Conservation (phyloP, 2,329 filamentous ascomycete genomes). For the Pseudogymnoascus sp. region DNA sequence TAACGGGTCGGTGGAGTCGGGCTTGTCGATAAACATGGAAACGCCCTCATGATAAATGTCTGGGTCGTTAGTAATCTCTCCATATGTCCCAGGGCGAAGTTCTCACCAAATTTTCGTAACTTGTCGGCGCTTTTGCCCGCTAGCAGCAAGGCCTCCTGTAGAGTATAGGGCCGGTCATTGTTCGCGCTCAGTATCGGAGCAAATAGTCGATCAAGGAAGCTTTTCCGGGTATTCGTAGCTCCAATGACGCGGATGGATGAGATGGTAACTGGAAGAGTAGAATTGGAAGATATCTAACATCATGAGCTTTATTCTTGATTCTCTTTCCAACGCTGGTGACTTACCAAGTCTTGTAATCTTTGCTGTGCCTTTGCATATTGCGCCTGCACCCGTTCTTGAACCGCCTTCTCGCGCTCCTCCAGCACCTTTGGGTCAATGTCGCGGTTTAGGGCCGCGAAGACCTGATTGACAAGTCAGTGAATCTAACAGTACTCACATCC, state of each 20-base stretch:
- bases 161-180: conserved; percentile 59
- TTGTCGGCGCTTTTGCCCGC: conserved; percentile 63
- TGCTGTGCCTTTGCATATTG: conserved; percentile 43
- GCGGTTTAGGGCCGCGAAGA: conserved; percentile 52
- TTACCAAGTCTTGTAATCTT: conserved; percentile 57
- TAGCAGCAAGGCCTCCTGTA: conserved; percentile 69
- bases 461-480: conserved; percentile 30
- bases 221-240: conserved; percentile 70
- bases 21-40: conserved; percentile 71
- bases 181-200: conserved; percentile 65
- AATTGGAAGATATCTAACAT: conserved; percentile 65
- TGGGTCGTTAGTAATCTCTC: conserved; percentile 30
- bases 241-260: conserved; percentile 78
- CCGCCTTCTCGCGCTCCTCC: conserved; percentile 50
- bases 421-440: conserved; percentile 49
- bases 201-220: conserved; percentile 77
- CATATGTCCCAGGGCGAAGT: not conserved
- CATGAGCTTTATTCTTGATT: not conserved
- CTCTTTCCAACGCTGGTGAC: conserved; percentile 15
- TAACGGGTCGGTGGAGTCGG: conserved; percentile 58
- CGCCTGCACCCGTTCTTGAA: conserved; percentile 36
- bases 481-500: conserved; percentile 28
- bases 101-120: conserved; percentile 69
- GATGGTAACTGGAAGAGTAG: conserved; percentile 78
- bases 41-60: conserved; percentile 84